phyloP scores from a whole-genome alignment of 441 rosid species.

The Erodium moschatum region DNA sequence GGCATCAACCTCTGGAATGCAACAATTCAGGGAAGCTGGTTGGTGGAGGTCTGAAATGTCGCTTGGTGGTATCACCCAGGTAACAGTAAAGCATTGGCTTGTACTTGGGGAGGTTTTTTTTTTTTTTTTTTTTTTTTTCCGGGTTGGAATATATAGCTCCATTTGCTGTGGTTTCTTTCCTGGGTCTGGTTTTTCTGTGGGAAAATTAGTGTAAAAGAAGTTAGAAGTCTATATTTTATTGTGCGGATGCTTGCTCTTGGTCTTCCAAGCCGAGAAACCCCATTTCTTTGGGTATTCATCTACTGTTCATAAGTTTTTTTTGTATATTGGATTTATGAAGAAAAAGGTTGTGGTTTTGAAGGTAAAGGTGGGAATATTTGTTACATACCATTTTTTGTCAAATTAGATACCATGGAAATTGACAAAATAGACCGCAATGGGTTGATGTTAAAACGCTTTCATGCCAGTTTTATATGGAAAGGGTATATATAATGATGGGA shows the following conservation, averaged over 20 bases:
- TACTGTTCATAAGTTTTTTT: background rate
- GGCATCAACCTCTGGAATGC: background rate
- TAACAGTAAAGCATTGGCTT: background rate
- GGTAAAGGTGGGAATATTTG: background rate
- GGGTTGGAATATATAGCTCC: background rate
- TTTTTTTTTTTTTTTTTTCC: too few relatives aligned
- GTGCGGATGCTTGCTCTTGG: background rate
- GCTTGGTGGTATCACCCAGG: background rate
- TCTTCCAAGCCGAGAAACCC: background rate
- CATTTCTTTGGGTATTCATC: conserved; percentile 1
- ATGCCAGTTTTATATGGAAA: too few relatives aligned
- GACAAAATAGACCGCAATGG: too few relatives aligned
- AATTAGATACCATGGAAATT: too few relatives aligned
- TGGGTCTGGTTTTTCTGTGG: background rate
- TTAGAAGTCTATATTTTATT: background rate
- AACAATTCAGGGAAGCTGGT: background rate
- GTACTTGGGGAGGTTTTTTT: background rate
- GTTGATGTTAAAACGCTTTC: too few relatives aligned
- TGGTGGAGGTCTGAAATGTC: background rate
- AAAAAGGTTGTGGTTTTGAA: background rate
- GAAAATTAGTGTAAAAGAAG: background rate
- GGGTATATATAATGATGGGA: too few relatives aligned
- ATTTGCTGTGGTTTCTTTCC: background rate
- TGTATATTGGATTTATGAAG: background rate
- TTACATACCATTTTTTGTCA: background rate